Evolutionary conservation across 495 filamentous ascomycete genomes (phyloP).

Genomic region (Trichocladium antarcticum): DNA sequence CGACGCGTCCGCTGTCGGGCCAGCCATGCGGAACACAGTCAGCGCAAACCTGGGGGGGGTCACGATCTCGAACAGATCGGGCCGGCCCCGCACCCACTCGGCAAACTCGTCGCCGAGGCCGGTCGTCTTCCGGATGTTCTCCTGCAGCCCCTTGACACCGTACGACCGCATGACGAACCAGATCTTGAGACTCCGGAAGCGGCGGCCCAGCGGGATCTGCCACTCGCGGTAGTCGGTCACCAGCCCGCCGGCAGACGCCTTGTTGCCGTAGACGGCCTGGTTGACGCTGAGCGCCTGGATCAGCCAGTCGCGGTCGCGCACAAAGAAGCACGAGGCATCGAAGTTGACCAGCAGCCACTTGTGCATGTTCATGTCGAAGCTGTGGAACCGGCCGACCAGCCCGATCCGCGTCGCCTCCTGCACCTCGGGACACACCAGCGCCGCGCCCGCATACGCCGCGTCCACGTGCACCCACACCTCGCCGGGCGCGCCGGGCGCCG

Average conservation of each 20-base stretch:
- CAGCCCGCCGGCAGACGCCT: slow-evolving; percentile 65
- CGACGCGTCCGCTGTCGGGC: slow-evolving; percentile 16
- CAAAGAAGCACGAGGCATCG: slow-evolving; percentile 75
- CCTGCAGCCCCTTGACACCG: slow-evolving; percentile 66
- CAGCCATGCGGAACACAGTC: slow-evolving; percentile 57
- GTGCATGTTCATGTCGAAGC: slow-evolving; percentile 93
- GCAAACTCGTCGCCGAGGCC: slow-evolving; percentile 60
- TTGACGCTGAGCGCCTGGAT: slow-evolving; percentile 71
- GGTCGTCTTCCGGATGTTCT: slow-evolving; percentile 57
- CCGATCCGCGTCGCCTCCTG: slow-evolving; percentile 41
- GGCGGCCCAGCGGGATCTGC: slow-evolving; percentile 87
- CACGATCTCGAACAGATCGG: slow-evolving; percentile 69
- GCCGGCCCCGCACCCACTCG: slow-evolving; percentile 40
- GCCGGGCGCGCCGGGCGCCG: slow-evolving; percentile 20
- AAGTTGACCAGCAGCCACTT: slow-evolving; percentile 97
- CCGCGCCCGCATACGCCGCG: slow-evolving; percentile 84
- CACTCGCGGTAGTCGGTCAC: slow-evolving; percentile 98
- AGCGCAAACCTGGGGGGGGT: slow-evolving; percentile 67
- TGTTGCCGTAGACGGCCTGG: slow-evolving; percentile 65
- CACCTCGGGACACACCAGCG: slow-evolving; percentile 71
- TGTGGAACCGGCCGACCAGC: slow-evolving; percentile 59
- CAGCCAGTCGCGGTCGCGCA: slow-evolving; percentile 62
- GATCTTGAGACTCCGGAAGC: slow-evolving; percentile 88
- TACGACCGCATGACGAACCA: slow-evolving; percentile 94
- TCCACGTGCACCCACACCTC: slow-evolving; percentile 86